Percentiles rank a stretch among this genome's conserved stretches.
Conservation (phyloP, 129 eudicot species). For the Gnaphalium uliginosum region DNA sequence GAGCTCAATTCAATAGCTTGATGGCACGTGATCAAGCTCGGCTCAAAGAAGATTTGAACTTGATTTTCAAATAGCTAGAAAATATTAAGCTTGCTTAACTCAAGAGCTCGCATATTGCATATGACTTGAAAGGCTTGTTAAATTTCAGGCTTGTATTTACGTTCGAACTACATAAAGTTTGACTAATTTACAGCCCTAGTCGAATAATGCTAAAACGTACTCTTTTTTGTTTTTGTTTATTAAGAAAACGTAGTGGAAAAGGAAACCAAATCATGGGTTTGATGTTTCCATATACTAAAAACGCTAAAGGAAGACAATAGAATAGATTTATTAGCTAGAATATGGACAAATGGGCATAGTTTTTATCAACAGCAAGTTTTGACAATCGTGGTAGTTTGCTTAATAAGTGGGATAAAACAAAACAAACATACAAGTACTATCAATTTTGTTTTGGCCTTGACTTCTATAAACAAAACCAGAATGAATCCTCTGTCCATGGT, state of each 20-base stretch:
- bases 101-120: too few species aligned
- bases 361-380: background rate
- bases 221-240: background rate
- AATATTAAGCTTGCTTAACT: too few species aligned
- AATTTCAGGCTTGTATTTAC: too few species aligned
- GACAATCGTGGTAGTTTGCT: background rate
- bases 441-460: background rate
- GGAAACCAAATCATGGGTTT: background rate
- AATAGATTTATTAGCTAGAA: background rate
- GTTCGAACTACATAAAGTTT: too few species aligned
- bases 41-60: too few species aligned
- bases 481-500: background rate
- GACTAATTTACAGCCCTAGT: background rate
- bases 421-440: conserved; percentile 3
- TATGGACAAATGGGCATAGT: background rate
- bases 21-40: too few species aligned
- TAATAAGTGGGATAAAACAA: background rate
- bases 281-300: background rate
- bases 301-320: background rate
- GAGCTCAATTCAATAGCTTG: too few species aligned
- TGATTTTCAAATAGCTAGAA: too few species aligned
- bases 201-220: too few species aligned
- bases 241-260: background rate
- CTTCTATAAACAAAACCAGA: background rate
- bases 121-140: too few species aligned